Conservation (phyloP, 768 basidiomycete genomes). For the Candolleomyces aberdarensis region DNA sequence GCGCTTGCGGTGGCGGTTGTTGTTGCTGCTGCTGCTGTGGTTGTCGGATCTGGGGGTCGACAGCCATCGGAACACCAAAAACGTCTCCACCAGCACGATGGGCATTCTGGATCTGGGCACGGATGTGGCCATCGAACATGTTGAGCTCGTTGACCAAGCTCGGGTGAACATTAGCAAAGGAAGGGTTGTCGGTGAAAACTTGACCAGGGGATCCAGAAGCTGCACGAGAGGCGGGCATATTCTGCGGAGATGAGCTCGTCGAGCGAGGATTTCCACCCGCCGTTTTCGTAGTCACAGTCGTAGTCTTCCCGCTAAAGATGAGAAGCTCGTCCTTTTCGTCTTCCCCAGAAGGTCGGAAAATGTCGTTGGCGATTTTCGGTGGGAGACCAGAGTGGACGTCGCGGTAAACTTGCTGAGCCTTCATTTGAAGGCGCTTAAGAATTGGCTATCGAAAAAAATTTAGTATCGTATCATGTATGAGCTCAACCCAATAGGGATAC, state of each 20-base stretch:
- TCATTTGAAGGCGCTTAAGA: slow-evolving; percentile 54
- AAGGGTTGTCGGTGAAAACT: slow-evolving; percentile 29
- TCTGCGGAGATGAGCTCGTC: slow-evolving; percentile 12
- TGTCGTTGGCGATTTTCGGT: slow-evolving; percentile 47
- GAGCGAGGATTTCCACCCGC: background rate
- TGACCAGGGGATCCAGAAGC: slow-evolving; percentile 31
- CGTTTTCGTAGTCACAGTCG: slow-evolving; percentile 54
- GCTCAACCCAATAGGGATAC: background rate
- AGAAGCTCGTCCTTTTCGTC: slow-evolving; percentile 66
- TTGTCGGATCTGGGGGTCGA: slow-evolving; percentile 23
- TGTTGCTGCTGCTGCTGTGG: slow-evolving; percentile 20
- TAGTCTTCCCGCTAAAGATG: slow-evolving; percentile 75
- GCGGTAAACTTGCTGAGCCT: slow-evolving; percentile 53
- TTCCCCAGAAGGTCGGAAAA: slow-evolving; percentile 50
- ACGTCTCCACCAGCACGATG: slow-evolving; percentile 36
- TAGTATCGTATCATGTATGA: slow-evolving; percentile 1
- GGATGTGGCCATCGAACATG: slow-evolving; percentile 54
- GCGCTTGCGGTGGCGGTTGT: slow-evolving; percentile 5
- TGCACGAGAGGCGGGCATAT: slow-evolving; percentile 20
- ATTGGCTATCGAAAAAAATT: slow-evolving; percentile 50
- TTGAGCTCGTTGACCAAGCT: slow-evolving; percentile 53
- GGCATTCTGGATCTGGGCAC: slow-evolving; percentile 46
- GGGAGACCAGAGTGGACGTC: slow-evolving; percentile 47
- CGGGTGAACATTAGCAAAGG: slow-evolving; percentile 52
- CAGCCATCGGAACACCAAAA: slow-evolving; percentile 27